Evolutionary conservation across 805 yeast species (phyloP), one percentile per base, ranked within the genome.

Genomic region (Ogataea parapolymorpha): DNA sequence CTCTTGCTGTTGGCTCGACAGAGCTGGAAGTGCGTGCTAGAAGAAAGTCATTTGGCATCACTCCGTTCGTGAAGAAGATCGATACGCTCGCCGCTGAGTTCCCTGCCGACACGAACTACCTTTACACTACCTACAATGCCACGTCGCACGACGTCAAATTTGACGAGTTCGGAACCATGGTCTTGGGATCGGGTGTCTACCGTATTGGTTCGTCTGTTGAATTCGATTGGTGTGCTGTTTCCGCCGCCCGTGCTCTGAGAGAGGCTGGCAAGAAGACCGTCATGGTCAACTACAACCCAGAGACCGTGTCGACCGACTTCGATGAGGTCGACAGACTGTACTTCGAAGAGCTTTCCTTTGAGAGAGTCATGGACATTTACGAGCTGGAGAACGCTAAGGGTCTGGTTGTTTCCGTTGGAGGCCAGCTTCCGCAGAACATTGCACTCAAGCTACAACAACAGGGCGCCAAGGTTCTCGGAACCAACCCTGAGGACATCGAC

Each of bases 71-170:
- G 48, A 91, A 91, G 68, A 96, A 90, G 67, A 93, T 91, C 59
- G 99, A 91, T 72, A 91, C 99, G 18, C 95, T 91, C 53, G 99
- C 99, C 37, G 98, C 99, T 37, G 99, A 91, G 68, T 93, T 91
- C 79, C 99, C 99, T 37, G 96, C 97, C 35, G 75, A 65, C 69
- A 91, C 99, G 55, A 91, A 91, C 72, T 91, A 91, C 68, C 73
- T 91, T 65, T 91, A 93, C 74, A 78, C 87, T 68, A 93, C 98
- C 28, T 91, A 93, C 72, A 90, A 87, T 59, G 98, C 96, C 37
- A 88, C 85, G 51, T 68, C 84, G 23, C 82, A 84, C 53, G 99
- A 91, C 67, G 79, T 93, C 46, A 62, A 72, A 14, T 93, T 91
- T 59, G 81, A 90, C 53, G 97, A 91, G 51, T 81, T 88, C 49